These are phyloP conservation scores for Wickerhamomyces ciferrii DNA, from an alignment of 805 yeast genomes.

Conservation along the genomic window DNA sequence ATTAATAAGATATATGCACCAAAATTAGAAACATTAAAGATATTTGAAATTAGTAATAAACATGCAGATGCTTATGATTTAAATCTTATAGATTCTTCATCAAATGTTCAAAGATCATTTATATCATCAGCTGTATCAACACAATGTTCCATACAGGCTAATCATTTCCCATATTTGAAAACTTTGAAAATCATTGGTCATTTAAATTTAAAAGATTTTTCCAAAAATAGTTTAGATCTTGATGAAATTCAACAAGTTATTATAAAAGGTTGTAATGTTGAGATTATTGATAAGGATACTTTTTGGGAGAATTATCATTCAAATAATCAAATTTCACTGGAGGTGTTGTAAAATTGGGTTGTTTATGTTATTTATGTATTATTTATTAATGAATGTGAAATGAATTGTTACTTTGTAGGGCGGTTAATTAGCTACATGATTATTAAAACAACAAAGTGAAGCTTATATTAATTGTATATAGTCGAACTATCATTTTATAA, in stretches of 20 bases:
- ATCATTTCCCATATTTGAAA: slow-evolving; percentile 3
- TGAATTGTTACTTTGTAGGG: no score
- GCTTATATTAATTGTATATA: no score
- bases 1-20: slow-evolving; percentile 13
- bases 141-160: slow-evolving; percentile 1
- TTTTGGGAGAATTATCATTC: not conserved
- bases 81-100: slow-evolving; percentile 3
- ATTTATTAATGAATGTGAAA: not conserved
- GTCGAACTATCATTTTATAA: no score
- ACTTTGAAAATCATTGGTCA: slow-evolving; percentile 11
- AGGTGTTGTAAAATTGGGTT: not conserved
- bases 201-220: slow-evolving; percentile 3
- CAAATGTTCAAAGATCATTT: slow-evolving; percentile 2
- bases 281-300: slow-evolving; percentile 1
- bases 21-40: slow-evolving; percentile 9
- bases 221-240: not conserved
- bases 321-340: not conserved
- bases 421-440: no score
- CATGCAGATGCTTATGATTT: slow-evolving; percentile 19
- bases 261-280: slow-evolving; percentile 6
- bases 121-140: slow-evolving; percentile 1
- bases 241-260: slow-evolving; percentile 1
- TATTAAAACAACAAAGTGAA: no score
- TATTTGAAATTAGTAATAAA: slow-evolving; percentile 16
- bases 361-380: no score